Percentiles rank a stretch among this genome's conserved stretches.
phyloP scores from a whole-genome alignment of 352 stramenopile genomes.

The Phytophthora tentaculata region DNA sequence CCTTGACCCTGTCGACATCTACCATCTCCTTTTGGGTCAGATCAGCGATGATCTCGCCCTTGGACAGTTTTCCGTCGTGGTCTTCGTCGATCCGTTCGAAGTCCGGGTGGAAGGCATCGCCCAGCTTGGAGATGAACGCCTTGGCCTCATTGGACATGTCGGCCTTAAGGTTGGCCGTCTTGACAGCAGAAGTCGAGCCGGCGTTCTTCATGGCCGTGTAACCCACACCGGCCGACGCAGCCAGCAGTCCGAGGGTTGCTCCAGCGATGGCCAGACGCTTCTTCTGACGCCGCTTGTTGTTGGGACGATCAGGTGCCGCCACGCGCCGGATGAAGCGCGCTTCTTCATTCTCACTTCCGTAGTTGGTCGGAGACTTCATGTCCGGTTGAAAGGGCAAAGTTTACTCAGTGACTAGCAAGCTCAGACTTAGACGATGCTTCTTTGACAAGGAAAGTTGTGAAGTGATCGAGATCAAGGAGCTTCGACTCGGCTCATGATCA shows the following conservation, averaged over 20 bases:
- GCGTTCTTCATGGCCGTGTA: conserved; percentile 44
- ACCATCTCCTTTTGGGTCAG: conserved; percentile 25
- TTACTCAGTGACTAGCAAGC: conserved; percentile 31
- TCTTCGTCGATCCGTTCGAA: conserved; percentile 46
- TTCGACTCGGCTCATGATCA: conserved; percentile 13
- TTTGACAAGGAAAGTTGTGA: conserved; percentile 26
- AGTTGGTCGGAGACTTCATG: conserved; percentile 72
- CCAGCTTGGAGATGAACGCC: conserved; percentile 40
- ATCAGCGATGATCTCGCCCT: conserved; percentile 20
- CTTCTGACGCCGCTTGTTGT: conserved; percentile 52
- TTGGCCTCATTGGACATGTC: conserved; percentile 22
- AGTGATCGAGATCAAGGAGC: conserved; percentile 15
- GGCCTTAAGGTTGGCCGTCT: conserved; percentile 20
- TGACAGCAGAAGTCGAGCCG: conserved; percentile 6
- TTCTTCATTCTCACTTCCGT: conserved; percentile 72
- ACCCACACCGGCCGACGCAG: conserved; percentile 47
- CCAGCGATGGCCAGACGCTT: conserved; percentile 55
- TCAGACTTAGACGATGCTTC: conserved; percentile 10
- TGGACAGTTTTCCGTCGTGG: conserved; percentile 26
- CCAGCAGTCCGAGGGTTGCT: conserved; percentile 52
- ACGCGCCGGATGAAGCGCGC: conserved; percentile 65
- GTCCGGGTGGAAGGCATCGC: conserved; percentile 50
- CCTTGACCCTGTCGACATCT: conserved; percentile 20
- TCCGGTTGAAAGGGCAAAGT: conserved; percentile 15
- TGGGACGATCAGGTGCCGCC: conserved; percentile 51